Percentiles rank a stretch among this genome's conserved stretches.
These are phyloP conservation scores for Russula lepida DNA, from an alignment of 768 basidiomycete species.

Conservation along the genomic window DNA sequence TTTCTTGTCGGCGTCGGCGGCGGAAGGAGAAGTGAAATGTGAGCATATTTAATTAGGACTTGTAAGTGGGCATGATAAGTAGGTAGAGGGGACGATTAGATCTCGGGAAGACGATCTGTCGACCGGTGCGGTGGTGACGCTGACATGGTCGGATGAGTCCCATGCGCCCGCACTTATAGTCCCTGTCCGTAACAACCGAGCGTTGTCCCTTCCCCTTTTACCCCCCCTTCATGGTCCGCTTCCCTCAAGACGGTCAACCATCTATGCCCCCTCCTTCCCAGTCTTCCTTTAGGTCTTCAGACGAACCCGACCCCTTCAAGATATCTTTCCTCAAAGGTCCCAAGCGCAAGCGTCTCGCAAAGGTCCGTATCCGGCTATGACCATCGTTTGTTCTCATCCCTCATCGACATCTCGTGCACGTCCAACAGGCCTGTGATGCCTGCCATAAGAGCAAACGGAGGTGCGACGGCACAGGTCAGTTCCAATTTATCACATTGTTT, in stretches of 20 bases:
- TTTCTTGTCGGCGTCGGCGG: constrained; percentile 6
- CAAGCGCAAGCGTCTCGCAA: constrained; percentile 48
- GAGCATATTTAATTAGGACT: background rate
- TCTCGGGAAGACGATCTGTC: constrained; percentile 5
- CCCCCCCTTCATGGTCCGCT: constrained; percentile 8
- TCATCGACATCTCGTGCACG: background rate
- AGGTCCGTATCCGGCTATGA: constrained; percentile 28
- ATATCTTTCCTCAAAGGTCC: constrained; percentile 43
- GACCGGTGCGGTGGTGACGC: constrained; percentile 5
- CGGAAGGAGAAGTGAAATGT: background rate
- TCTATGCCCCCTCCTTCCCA: constrained; percentile 4
- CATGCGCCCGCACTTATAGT: no score
- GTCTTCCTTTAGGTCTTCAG: constrained; percentile 14
- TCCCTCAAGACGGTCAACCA: background rate
- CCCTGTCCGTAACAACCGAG: constrained; percentile 9
- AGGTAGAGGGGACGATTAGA: background rate
- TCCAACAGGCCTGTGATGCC: constrained; percentile 59
- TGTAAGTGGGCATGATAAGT: background rate
- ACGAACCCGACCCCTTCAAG: constrained; percentile 28
- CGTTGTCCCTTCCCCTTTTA: background rate
- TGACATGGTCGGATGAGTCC: constrained; percentile 3
- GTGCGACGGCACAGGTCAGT: constrained; percentile 70
- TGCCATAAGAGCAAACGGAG: constrained; percentile 82
- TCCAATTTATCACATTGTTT: constrained; percentile 15
- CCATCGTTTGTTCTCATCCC: background rate